These are phyloP conservation scores for Dictyostelium citrinum DNA, from an alignment of 78 protist genomes.

Conservation along the genomic window DNA sequence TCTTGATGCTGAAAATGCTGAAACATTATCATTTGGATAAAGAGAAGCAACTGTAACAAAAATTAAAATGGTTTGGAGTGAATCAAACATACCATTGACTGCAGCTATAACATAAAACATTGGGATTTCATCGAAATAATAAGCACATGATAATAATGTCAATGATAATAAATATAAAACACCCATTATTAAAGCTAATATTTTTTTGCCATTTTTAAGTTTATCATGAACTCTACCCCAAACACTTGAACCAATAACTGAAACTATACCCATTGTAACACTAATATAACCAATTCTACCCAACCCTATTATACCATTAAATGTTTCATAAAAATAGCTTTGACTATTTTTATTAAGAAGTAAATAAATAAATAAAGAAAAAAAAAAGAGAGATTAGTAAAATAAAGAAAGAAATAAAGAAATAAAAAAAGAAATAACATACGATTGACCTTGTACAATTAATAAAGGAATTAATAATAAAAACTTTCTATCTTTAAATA, in stretches of 20 bases:
- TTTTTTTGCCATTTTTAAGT: not conserved
- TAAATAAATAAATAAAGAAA: not conserved
- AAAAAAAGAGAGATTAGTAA: not conserved
- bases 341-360: not conserved
- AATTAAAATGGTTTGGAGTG: conserved; percentile 32
- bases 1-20: conserved; percentile 24
- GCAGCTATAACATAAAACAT: not conserved
- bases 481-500: conserved; percentile 12
- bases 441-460: conserved; percentile 51
- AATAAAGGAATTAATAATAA: conserved; percentile 1
- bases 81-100: conserved; percentile 5
- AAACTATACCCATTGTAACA: conserved; percentile 17
- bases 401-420: not conserved
- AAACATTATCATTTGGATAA: conserved; percentile 21
- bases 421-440: not conserved
- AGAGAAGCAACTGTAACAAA: not conserved
- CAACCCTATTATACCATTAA: conserved; percentile 3
- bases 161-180: not conserved
- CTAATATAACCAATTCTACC: conserved; percentile 17
- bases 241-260: not conserved
- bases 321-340: conserved; percentile 26
- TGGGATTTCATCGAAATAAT: not conserved
- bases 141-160: not conserved
- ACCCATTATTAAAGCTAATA: not conserved
- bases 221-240: conserved; percentile 29